Conservation (phyloP, 805 yeast genomes). For the Pichia ethanolica region DNA sequence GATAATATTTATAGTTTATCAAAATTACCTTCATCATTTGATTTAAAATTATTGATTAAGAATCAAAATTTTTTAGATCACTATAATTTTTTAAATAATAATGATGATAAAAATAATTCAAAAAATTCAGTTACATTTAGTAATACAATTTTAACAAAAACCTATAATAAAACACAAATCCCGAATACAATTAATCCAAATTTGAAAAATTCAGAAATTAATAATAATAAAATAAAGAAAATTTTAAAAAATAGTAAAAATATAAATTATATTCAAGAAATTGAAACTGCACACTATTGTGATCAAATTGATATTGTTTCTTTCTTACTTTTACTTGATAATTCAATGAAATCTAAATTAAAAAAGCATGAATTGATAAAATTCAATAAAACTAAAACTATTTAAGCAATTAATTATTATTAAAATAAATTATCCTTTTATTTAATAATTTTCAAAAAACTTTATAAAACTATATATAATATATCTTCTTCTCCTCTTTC, state of each 20-base stretch:
- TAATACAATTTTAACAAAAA: neutral
- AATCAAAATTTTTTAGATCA: neutral
- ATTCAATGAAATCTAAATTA: neutral
- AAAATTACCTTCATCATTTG: neutral
- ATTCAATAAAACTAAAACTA: neutral
- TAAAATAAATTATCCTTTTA: too few relatives aligned
- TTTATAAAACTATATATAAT: too few relatives aligned
- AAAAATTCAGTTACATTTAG: neutral
- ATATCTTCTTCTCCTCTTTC: neutral
- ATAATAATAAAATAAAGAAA: neutral
- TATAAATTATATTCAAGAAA: neutral
- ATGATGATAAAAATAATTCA: neutral
- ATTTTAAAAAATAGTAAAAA: neutral
- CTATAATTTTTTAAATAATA: neutral
- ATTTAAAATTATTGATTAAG: neutral
- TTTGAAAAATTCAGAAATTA: neutral
- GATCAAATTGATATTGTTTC: neutral
- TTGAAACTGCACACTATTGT: neutral
- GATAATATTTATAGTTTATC: neutral
- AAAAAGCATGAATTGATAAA: neutral
- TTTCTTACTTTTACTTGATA: neutral
- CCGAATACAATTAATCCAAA: neutral
- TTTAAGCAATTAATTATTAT: neutral
- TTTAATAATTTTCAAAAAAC: too few relatives aligned
- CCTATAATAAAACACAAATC: neutral